phyloP scores from a whole-genome alignment of 1,284 basidiomycete genomes.

The Bondarzewia mesenterica region DNA sequence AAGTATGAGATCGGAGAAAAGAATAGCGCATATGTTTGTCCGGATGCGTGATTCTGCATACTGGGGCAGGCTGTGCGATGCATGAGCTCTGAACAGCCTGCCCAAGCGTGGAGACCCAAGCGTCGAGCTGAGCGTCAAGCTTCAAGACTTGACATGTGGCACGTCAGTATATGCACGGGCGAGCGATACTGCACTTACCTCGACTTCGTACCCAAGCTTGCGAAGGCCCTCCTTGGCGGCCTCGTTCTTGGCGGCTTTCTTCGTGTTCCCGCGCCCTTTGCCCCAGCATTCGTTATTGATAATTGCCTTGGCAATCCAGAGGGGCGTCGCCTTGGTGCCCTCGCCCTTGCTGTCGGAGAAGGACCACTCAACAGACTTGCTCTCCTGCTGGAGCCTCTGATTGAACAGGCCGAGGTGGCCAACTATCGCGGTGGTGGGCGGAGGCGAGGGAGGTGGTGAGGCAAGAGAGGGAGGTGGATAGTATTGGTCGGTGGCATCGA shows the following conservation, averaged over 20 bases:
- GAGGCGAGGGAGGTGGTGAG: slow-evolving; percentile 18
- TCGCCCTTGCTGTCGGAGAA: slow-evolving; percentile 40
- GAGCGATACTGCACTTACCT: slow-evolving; percentile 18
- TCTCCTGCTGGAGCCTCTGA: slow-evolving; percentile 54
- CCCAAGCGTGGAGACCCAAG: slow-evolving; percentile 3
- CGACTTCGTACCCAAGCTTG: slow-evolving; percentile 22
- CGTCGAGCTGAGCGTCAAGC: too few relatives aligned
- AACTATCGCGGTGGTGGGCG: slow-evolving; percentile 26
- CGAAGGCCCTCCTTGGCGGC: slow-evolving; percentile 28
- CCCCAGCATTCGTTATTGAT: slow-evolving; percentile 53
- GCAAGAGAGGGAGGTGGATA: slow-evolving; percentile 7
- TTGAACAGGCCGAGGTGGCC: slow-evolving; percentile 74
- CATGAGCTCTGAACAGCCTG: background rate
- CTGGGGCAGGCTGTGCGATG: slow-evolving; percentile 2
- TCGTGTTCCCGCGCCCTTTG: slow-evolving; percentile 56
- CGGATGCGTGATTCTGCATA: background rate
- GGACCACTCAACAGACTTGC: slow-evolving; percentile 57
- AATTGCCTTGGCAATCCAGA: slow-evolving; percentile 59
- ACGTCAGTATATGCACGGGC: too few relatives aligned
- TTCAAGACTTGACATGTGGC: too few relatives aligned
- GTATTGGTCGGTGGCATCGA: background rate
- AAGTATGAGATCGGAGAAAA: too few relatives aligned
- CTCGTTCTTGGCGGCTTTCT: slow-evolving; percentile 68
- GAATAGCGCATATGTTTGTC: too few relatives aligned
- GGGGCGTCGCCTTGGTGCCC: slow-evolving; percentile 52